Percentiles rank a stretch among this genome's conserved stretches.
phyloP scores from a whole-genome alignment of 106 monocot genomes.

The Platanthera guangdongensis region DNA sequence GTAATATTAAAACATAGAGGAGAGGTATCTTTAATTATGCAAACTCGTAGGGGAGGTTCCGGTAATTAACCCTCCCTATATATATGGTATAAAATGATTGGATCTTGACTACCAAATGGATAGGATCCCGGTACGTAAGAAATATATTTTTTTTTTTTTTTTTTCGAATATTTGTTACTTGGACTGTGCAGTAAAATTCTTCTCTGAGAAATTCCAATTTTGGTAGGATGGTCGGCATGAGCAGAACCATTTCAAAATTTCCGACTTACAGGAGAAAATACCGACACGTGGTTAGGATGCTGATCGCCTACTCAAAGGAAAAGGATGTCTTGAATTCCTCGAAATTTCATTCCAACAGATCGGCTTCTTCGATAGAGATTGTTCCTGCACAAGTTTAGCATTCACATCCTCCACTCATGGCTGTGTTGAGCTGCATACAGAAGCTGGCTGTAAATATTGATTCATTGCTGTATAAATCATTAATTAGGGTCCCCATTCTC shows the following conservation, averaged over 20 bases:
- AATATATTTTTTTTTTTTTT: background rate
- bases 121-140: too few relatives aligned
- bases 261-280: constrained; percentile 87
- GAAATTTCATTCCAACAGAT: constrained; percentile 15
- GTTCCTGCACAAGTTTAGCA: constrained; percentile 26
- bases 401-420: constrained; percentile 4
- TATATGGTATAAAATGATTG: too few relatives aligned
- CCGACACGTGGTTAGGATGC: constrained; percentile 54
- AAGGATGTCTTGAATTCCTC: constrained; percentile 25
- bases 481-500: too few relatives aligned
- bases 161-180: background rate
- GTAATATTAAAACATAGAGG: too few relatives aligned
- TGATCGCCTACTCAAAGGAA: constrained; percentile 35
- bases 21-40: too few relatives aligned
- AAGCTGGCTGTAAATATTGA: background rate
- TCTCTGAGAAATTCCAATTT: background rate
- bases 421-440: background rate
- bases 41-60: too few relatives aligned
- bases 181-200: background rate
- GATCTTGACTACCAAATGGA: too few relatives aligned
- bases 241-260: constrained; percentile 64
- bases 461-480: background rate
- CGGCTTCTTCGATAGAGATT: constrained; percentile 29
- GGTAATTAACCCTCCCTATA: too few relatives aligned
- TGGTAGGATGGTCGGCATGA: constrained; percentile 78